Evolutionary conservation across 2,329 filamentous ascomycete genomes (phyloP), one percentile per base, ranked within the genome.

Genomic region (Ceratocystis colombiana): DNA sequence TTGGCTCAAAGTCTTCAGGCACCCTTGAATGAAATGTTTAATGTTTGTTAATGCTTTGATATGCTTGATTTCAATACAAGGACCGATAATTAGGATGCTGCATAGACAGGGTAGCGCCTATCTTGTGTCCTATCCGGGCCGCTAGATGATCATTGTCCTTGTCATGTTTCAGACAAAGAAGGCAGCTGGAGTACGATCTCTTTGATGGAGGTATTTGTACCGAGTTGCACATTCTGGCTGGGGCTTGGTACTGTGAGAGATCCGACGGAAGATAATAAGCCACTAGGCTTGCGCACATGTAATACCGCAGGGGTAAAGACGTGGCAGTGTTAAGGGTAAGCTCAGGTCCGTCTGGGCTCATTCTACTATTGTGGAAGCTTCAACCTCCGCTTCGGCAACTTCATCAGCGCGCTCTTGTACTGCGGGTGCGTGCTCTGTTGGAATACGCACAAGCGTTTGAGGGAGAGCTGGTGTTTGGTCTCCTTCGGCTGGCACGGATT

Each of bases 371-470:
- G 15, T 53, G 7, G 71, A 74, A 15, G 75, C 75, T 53, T 77
- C 78, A n/a, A 75, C 77, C 45, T 79, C 73, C 2, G 75, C 74
- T 10, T 75, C 80, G 2, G 76, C 55, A 59, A 33, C 78, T 3
- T 76, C 80, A 48, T 85, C 83, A 15, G 82, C 79, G 62, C 85
- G 83, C 22, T 83, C 83, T 70, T 87, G 84, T 5, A 88, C 73
- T 28, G 83, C 77, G 30, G 84, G 84, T 12, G 84, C 85, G 75
- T 92, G 88, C 70, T 93, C 88, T 17, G 89, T 91, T 0, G 90
- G 90, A 70, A 94, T 93, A 69, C 90, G 84, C 45, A 95, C 90
- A 17, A 95, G 80, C 20, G 89, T 93, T 73, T 93, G 88, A 1
- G 90, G 90, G 50, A 94, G 78, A 44, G 61, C 62, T 4, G 62